Evolutionary conservation across 2,329 filamentous ascomycete genomes (phyloP), one percentile per base, ranked within the genome.

Genomic region (Fonsecaea pugnacius): DNA sequence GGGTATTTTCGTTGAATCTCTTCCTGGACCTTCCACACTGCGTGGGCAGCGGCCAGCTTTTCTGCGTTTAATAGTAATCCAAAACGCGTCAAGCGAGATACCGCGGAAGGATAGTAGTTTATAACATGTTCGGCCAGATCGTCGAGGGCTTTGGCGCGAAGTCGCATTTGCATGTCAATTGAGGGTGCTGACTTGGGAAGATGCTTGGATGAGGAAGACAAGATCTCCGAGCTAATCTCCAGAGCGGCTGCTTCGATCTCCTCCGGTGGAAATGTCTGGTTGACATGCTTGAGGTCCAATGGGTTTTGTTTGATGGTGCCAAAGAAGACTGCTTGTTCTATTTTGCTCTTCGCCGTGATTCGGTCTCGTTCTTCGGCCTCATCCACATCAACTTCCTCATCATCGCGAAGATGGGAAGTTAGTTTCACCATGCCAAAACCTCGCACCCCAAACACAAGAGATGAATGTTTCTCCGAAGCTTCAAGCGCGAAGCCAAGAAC

Each of bases 241-340:
- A 95, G 75, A 1, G 92, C 92, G 8, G 95, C 95, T 64, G 84
- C 79, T 65, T 91, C 88, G 30, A 96, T 84, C 71, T 96, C 91
- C 27, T 86, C 80, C 18, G 84, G 78, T 0, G 86, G 82, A 69
- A 95, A 96, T 3, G 84, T 82, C 60, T 88, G 87, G 43, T 85
- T 82, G 67, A 86, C 85, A 50, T 88, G 85, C 50, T 89, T 86
- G 71, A 99, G 92, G 67, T 92, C 88, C n/a, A 99, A 79, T n/a
- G 94, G 90, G 71, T 92, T 98, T 72, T 91, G 87, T 67, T 89
- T 84, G 73, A 91, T 87, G 54, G 87, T 87, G 1, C 93, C 93
- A 74, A 92, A 98, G 78, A 97, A 98, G 1, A 98, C 90, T 2
- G 93, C 93, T 78, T 99, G 93, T 73, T 97, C 92, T 46, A 99